Base-by-base conservation (phyloP, 805 yeast genomes). In the Candida suzukii region DNA sequence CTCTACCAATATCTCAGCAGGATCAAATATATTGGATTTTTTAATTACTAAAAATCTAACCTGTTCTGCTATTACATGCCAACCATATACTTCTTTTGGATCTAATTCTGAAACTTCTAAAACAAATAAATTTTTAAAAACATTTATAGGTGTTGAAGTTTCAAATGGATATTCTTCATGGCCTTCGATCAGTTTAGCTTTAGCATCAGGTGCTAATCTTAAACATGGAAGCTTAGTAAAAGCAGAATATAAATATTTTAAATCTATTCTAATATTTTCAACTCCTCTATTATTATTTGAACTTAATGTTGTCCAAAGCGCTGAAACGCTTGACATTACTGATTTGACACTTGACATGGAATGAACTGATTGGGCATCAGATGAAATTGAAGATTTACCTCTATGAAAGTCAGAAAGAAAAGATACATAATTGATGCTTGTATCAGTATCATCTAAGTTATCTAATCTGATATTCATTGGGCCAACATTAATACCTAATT, bases 111-210 rank as follows among this genome's bases (percentile, higher is more conserved):
- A 64, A 3, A 80, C 57, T 52, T 80, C 87, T 35, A 80, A 60
- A 18, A 80, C 83, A 38, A 78, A 75, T 37, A 80, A 59, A 52
- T 78, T 80, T 46, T 77, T 78, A 57, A 80, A 80, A 57, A 76
- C 67, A 31, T 62, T 63, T n/a, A 80, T 54, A 3, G 87, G 86
- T 9, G 81, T 80, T 4, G 82, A 71, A 3, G 85, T 78, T 51
- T 80, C 87, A 54, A 81, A 79, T 0, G 86, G 87, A 53, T 74
- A 80, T 53, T 80, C 86, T 51, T 80, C 84, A 54, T 78, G 80
- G 2, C 80, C 78, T 38, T 67, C 70, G 24, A 80, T 79, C 35
- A 76, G 61, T 46, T 67, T 72, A 16, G 81, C 73, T 46, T 76
- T 76, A 7, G 76, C 67, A 46, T 77, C 81, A 11, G 81, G 80